Percentiles rank a stretch among this genome's conserved stretches.
Evolutionary conservation across 495 filamentous ascomycete species (phyloP).

Genomic region (Usnea hakonensis): DNA sequence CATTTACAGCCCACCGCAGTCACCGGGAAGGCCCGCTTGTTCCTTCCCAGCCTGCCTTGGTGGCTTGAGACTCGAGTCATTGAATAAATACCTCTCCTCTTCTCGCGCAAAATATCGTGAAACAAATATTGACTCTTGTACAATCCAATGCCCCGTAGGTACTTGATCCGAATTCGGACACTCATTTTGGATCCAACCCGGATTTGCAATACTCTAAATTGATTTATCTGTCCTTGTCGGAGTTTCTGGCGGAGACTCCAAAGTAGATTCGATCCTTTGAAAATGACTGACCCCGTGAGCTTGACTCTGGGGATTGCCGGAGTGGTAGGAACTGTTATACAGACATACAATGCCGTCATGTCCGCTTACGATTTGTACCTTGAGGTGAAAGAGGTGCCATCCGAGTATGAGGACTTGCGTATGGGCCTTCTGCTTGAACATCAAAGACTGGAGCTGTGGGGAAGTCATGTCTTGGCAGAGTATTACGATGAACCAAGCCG

Average conservation of each 20-base stretch:
- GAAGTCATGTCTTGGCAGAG: constrained; percentile 15
- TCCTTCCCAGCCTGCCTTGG: not conserved
- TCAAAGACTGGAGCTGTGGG: constrained; percentile 23
- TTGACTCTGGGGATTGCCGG: constrained; percentile 9
- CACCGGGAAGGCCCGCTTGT: not conserved
- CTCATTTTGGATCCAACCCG: not conserved
- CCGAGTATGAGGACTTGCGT: constrained; percentile 20
- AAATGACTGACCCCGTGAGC: constrained; percentile 15
- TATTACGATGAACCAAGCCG: constrained; percentile 5
- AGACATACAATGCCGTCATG: constrained; percentile 17
- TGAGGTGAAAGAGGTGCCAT: constrained; percentile 20
- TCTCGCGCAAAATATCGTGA: not conserved
- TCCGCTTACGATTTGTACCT: constrained; percentile 23
- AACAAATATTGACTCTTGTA: not conserved
- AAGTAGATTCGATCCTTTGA: not conserved
- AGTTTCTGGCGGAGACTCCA: not conserved
- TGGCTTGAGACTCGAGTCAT: not conserved
- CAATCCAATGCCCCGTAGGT: not conserved
- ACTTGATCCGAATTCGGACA: not conserved
- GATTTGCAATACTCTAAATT: not conserved
- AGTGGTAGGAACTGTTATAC: constrained; percentile 16
- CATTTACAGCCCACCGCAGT: not conserved
- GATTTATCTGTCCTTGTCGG: not conserved
- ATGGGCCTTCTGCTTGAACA: constrained; percentile 22
- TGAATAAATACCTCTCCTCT: not conserved